Evolutionary conservation across 805 yeast genomes (phyloP).

Genomic region (Saturnispora diversa): DNA sequence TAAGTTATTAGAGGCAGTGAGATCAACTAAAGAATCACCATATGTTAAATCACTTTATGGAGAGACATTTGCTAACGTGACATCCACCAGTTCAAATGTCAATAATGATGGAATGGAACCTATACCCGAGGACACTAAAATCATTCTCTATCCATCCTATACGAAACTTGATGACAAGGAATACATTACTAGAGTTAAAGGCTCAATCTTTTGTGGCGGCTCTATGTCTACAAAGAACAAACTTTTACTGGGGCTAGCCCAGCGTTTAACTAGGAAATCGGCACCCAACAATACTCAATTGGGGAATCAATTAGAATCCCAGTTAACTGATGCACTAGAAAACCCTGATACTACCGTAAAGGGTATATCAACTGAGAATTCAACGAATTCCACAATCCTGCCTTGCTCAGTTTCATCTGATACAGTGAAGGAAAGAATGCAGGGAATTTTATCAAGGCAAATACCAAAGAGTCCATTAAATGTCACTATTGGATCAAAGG

Average conservation of each 20-base stretch:
- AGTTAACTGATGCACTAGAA: slow-evolving; percentile 29
- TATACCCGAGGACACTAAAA: slow-evolving; percentile 49
- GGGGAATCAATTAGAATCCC: slow-evolving; percentile 31
- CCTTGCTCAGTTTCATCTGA: slow-evolving; percentile 16
- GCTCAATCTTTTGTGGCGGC: slow-evolving; percentile 67
- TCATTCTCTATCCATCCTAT: slow-evolving; percentile 55
- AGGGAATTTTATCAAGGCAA: slow-evolving; percentile 61
- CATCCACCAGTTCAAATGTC: slow-evolving; percentile 6
- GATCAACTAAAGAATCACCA: slow-evolving; percentile 39
- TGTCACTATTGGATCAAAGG: slow-evolving; percentile 47
- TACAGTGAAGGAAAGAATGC: slow-evolving; percentile 53
- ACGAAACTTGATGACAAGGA: slow-evolving; percentile 31
- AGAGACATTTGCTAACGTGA: slow-evolving; percentile 19
- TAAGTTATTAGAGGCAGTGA: slow-evolving; percentile 41
- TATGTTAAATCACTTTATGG: slow-evolving; percentile 40
- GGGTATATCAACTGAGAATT: slow-evolving; percentile 14
- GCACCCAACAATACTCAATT: slow-evolving; percentile 21
- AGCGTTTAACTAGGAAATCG: slow-evolving; percentile 47
- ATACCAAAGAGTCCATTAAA: slow-evolving; percentile 49
- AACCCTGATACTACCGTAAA: slow-evolving; percentile 22
- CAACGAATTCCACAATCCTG: slow-evolving; percentile 15
- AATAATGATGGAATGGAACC: slow-evolving; percentile 10
- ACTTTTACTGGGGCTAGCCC: slow-evolving; percentile 58
- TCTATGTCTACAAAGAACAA: slow-evolving; percentile 62
- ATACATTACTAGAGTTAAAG: slow-evolving; percentile 57